These are phyloP conservation scores for Fusarium euwallaceae DNA, from an alignment of 2,329 filamentous ascomycete species.

Conservation along the genomic window DNA sequence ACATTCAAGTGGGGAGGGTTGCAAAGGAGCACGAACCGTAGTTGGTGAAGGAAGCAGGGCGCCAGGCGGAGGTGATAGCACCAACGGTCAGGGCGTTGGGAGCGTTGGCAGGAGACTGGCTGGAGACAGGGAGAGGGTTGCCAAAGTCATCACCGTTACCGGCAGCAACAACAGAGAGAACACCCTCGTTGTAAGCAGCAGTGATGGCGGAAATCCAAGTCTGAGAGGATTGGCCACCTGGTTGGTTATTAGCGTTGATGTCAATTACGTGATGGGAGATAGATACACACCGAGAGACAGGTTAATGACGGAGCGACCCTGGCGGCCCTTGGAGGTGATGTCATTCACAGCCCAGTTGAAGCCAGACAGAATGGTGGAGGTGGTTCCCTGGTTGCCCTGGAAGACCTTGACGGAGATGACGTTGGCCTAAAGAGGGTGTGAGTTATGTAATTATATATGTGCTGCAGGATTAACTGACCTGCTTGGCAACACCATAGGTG, in stretches of 20 bases:
- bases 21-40: slow-evolving; percentile 50
- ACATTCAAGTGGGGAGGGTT: not conserved
- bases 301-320: slow-evolving; percentile 53
- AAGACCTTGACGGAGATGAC: slow-evolving; percentile 53
- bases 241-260: not conserved
- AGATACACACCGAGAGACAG: slow-evolving; percentile 55
- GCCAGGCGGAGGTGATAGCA: slow-evolving; percentile 56
- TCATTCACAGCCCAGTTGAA: slow-evolving; percentile 58
- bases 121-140: slow-evolving; percentile 53
- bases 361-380: slow-evolving; percentile 54
- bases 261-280: too few relatives aligned
- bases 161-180: slow-evolving; percentile 61
- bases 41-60: slow-evolving; percentile 62
- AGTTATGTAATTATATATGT: not conserved
- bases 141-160: slow-evolving; percentile 56
- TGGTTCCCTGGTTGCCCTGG: slow-evolving; percentile 19
- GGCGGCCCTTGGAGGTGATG: slow-evolving; percentile 48
- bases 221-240: slow-evolving; percentile 49
- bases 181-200: slow-evolving; percentile 54
- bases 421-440: slow-evolving; percentile 34
- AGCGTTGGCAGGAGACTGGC: slow-evolving; percentile 61
- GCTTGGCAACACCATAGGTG: slow-evolving; percentile 61
- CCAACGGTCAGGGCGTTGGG: slow-evolving; percentile 63
- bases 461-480: slow-evolving; percentile 28
- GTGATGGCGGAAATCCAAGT: slow-evolving; percentile 58